These are phyloP conservation scores for Heracleum sosnowskyi DNA, from an alignment of 129 eudicot genomes.

Conservation along the genomic window DNA sequence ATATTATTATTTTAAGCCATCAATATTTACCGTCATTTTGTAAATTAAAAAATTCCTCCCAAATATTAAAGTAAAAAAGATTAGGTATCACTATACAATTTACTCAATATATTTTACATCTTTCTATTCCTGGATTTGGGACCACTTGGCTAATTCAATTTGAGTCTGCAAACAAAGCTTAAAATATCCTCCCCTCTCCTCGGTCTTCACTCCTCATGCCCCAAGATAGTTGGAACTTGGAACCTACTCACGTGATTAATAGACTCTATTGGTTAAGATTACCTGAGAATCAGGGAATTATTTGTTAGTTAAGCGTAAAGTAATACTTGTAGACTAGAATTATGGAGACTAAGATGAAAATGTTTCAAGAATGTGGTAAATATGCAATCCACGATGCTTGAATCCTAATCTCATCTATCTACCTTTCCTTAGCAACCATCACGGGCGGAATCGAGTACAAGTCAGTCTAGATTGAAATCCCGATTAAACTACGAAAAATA, in stretches of 20 bases:
- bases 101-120: too few species aligned
- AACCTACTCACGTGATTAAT: neutral
- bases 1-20: too few species aligned
- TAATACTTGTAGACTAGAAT: neutral
- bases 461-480: too few species aligned
- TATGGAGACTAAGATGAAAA: neutral
- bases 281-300: neutral
- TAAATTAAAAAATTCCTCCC: too few species aligned
- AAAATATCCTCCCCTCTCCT: neutral
- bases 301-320: neutral
- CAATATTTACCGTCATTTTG: too few species aligned
- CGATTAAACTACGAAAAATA: too few species aligned
- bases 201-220: neutral
- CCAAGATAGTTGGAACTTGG: neutral
- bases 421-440: too few species aligned
- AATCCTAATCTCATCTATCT: neutral
- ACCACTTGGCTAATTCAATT: neutral
- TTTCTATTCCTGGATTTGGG: neutral
- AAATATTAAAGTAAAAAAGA: too few species aligned
- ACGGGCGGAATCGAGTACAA: too few species aligned
- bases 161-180: neutral
- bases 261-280: neutral
- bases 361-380: conserved; percentile 4
- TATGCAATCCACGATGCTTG: neutral
- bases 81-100: too few species aligned